A percentile compares a stretch with the other conserved stretches of the same genome.
Conservation (phyloP, 129 eudicot species). For the Artemisia tridentata region DNA sequence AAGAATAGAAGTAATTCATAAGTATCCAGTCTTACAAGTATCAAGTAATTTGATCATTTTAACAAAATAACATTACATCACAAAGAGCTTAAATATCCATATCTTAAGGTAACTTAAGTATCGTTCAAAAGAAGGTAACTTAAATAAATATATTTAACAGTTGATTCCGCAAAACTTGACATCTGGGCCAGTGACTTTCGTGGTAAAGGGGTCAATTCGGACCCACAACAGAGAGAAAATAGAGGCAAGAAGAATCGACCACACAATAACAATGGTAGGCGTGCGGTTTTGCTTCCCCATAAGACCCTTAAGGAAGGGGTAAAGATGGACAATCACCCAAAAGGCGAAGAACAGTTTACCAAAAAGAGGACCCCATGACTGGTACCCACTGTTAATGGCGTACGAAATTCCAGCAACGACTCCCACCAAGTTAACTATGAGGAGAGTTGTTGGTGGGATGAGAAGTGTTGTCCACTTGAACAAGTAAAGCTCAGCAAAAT, state of each 20-base stretch:
- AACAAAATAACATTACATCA: slow-evolving; percentile 23
- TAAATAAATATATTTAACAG: slow-evolving; percentile 39
- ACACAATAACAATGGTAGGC: slow-evolving; percentile 77
- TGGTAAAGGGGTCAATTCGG: slow-evolving; percentile 74
- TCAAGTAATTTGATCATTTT: slow-evolving; percentile 13
- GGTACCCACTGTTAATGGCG: slow-evolving; percentile 85
- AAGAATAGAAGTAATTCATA: slow-evolving; percentile 26
- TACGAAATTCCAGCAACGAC: slow-evolving; percentile 85
- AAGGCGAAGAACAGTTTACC: slow-evolving; percentile 85
- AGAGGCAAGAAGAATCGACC: slow-evolving; percentile 88
- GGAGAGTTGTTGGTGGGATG: slow-evolving; percentile 85
- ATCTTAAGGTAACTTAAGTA: slow-evolving; percentile 12
- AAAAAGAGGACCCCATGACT: slow-evolving; percentile 90
- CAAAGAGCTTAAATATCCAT: slow-evolving; percentile 23
- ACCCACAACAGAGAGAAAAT: slow-evolving; percentile 89
- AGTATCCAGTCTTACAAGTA: slow-evolving; percentile 26
- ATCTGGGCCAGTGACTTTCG: slow-evolving; percentile 70
- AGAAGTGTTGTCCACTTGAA: slow-evolving; percentile 92
- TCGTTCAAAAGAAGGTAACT: not conserved
- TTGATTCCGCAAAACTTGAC: slow-evolving; percentile 74
- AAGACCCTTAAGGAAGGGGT: slow-evolving; percentile 89
- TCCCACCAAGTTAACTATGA: slow-evolving; percentile 73
- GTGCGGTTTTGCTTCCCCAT: slow-evolving; percentile 95
- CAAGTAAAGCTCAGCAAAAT: slow-evolving; percentile 73
- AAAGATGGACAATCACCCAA: slow-evolving; percentile 95